phyloP scores from a whole-genome alignment of 78 protist species.

The Dictyostelium discoideum region DNA sequence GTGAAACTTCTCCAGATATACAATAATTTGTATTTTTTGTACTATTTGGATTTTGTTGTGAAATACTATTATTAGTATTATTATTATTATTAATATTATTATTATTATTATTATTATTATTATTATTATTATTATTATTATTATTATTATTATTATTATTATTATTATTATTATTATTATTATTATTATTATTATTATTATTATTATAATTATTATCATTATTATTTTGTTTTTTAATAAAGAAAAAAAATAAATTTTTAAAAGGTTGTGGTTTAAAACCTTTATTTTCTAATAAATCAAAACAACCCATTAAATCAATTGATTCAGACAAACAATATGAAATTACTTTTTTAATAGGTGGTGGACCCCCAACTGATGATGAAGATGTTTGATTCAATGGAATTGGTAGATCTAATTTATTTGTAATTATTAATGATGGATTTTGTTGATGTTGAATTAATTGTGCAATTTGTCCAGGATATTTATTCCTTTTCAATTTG shows the following conservation, averaged over 20 bases:
- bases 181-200: no score
- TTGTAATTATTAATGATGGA: neutral
- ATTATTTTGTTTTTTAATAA: neutral
- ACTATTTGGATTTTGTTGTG: neutral
- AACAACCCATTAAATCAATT: neutral
- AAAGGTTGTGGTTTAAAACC: neutral
- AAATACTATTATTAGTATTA: neutral
- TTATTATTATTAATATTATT: no score
- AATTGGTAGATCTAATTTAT: neutral
- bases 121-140: no score
- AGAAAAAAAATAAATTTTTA: constrained; percentile 1
- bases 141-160: no score
- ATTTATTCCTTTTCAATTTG: neutral
- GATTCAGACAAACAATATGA: constrained; percentile 20
- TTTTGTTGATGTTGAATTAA: neutral
- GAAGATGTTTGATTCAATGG: neutral
- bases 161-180: no score
- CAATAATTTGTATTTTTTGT: neutral
- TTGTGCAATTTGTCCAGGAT: neutral
- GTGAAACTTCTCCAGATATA: neutral
- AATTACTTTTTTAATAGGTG: neutral
- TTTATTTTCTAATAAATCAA: neutral
- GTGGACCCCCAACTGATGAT: neutral
- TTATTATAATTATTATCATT: neutral
- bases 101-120: no score